Base-by-base conservation (phyloP, 163 green algal genomes). In the Scenedesmus sp. region DNA sequence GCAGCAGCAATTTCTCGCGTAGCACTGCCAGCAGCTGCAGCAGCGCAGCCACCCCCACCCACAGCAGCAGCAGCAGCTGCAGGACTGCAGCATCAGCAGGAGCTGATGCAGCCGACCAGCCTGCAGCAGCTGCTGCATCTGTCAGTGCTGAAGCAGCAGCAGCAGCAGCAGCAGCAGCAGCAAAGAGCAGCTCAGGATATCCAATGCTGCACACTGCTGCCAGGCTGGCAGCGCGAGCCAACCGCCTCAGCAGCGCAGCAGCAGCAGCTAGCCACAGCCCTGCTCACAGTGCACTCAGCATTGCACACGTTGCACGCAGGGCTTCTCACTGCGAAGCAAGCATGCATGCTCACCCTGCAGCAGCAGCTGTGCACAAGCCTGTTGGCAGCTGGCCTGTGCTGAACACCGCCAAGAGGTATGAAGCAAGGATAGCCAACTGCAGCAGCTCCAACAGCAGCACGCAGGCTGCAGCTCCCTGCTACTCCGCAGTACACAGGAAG, bases 101-200 rank as follows among this genome's bases (percentile, higher is more conserved):
- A 46, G 67, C 16, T 79, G 67, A 7, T 79, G 67, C 67, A 46
- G 67, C 67, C 6, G 67, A 7, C 26, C 15, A 7, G 6, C 23
- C 6, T 86, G 79, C 70, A 64, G 18, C 55, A 34, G 12, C 54
- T 55, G 15, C 5, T 67, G 82, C 73, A 82, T 23, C 73, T 82
- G 34, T 4, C 8, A 26, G 16, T 67, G 82, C 54, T 55, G 55
- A 7, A 55, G 55, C 73, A 26, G 54, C 82, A 87, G 18, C 81
- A 67, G 54, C 81, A 60, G 55, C 82, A 88, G 83, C 46, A 66
- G 79, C 82, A 55, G 82, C 82, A 86, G 82, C 83, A 77, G 56
- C 59, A 88, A 74, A 23, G 76, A 26, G 12, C 13, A 57, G 9
- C 76, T 84, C 46, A 59, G 76, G 34, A 13, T 23, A 57, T 59